phyloP scores from a whole-genome alignment of 2,329 filamentous ascomycete species.

The Daldinia eschscholtzii region DNA sequence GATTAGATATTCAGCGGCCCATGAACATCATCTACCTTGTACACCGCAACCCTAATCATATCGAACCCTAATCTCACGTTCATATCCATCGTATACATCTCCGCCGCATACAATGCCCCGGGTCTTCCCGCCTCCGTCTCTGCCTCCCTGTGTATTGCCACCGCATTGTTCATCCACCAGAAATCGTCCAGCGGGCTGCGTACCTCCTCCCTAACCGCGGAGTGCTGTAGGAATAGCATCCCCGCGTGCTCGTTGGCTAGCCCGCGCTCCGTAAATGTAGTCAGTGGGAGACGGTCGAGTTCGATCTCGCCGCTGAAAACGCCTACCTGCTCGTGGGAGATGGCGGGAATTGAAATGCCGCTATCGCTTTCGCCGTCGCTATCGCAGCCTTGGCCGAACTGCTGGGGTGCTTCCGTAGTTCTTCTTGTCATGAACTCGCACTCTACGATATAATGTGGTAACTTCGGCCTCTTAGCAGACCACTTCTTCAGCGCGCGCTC shows the following conservation, averaged over 20 bases:
- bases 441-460: slow-evolving; percentile 44
- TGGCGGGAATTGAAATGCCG: background rate
- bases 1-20: slow-evolving; percentile 46
- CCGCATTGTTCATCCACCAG: slow-evolving; percentile 42
- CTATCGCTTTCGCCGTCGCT: background rate
- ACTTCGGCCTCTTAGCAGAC: slow-evolving; percentile 29
- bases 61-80: slow-evolving; percentile 42
- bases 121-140: background rate
- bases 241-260: slow-evolving; percentile 45
- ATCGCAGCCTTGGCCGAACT: background rate
- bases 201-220: slow-evolving; percentile 29
- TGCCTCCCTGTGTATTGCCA: slow-evolving; percentile 31
- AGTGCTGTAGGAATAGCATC: slow-evolving; percentile 36
- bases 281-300: slow-evolving; percentile 28
- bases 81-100: slow-evolving; percentile 40
- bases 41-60: slow-evolving; percentile 41
- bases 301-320: slow-evolving; percentile 20
- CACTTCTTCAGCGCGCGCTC: slow-evolving; percentile 36
- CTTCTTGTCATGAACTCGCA: slow-evolving; percentile 40
- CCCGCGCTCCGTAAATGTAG: slow-evolving; percentile 40
- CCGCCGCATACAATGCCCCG: slow-evolving; percentile 32
- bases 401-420: slow-evolving; percentile 10
- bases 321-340: slow-evolving; percentile 13
- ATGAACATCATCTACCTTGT: slow-evolving; percentile 39
- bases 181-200: slow-evolving; percentile 29